phyloP scores from a whole-genome alignment of 352 stramenopile species.

The Aphanomyces invadans region DNA sequence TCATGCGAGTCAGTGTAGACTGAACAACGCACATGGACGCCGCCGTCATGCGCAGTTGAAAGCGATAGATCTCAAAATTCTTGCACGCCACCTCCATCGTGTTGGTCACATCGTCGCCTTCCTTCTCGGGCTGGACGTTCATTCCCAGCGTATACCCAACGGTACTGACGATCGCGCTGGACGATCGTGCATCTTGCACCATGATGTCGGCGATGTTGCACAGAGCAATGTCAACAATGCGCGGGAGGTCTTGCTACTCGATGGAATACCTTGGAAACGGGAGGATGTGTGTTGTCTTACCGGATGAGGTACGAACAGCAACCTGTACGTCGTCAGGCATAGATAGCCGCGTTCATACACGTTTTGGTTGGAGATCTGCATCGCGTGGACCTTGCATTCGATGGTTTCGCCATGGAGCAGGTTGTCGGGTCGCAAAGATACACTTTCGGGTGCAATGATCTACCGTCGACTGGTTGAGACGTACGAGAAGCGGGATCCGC shows the following conservation, averaged over 20 bases:
- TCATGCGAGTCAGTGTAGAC: background rate
- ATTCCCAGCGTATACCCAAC: constrained; percentile 13
- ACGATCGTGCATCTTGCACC: constrained; percentile 46
- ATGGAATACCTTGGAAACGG: background rate
- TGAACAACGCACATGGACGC: background rate
- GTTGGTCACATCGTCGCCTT: constrained; percentile 31
- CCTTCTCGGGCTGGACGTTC: constrained; percentile 20
- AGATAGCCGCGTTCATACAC: constrained; percentile 37
- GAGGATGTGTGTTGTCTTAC: constrained; percentile 21
- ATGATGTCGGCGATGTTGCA: constrained; percentile 59
- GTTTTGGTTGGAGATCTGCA: constrained; percentile 27
- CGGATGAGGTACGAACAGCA: constrained; percentile 71
- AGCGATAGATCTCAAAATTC: constrained; percentile 69
- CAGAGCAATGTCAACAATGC: constrained; percentile 57
- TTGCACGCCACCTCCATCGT: constrained; percentile 80
- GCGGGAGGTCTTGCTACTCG: constrained; percentile 27
- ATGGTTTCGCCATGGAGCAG: constrained; percentile 60
- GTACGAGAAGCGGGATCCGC: constrained; percentile 76
- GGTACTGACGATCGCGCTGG: constrained; percentile 30
- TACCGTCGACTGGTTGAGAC: constrained; percentile 46
- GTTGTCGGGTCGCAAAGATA: background rate
- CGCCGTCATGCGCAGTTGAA: background rate
- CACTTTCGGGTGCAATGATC: constrained; percentile 5
- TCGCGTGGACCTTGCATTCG: constrained; percentile 61
- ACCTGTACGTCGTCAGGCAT: constrained; percentile 60